Evolutionary conservation across 805 yeast species (phyloP), one percentile per base, ranked within the genome.

Genomic region (Schizosaccharomyces osmophilus): DNA sequence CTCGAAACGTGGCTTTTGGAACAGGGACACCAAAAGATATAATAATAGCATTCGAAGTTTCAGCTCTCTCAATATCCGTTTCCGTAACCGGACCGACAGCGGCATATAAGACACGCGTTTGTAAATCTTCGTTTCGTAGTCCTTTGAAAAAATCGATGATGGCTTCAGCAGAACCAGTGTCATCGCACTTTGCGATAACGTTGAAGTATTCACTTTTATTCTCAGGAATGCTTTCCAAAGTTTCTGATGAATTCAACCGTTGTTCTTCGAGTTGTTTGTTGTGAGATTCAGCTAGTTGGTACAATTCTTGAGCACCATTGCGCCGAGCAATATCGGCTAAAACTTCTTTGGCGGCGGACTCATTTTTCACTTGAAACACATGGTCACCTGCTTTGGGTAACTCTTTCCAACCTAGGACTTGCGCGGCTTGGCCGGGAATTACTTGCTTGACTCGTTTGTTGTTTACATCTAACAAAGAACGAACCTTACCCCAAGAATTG

Each of bases 91-190:
- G 69, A 4, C 97, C 97, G 5, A 89, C 95, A 31, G 83, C 88
- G 45, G 82, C 78, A 55, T 79, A 79, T 3, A 93, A 71, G 1
- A 90, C 81, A n/a, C 75, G 71, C 3, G 88, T 79, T 63, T 76
- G 74, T 5, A 90, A 90, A 68, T 86, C 94, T 1, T 84, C 85
- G 69, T 90, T 89, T 5, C 97, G 97, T n/a, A 93, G 72, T 13
- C 82, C 82, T 63, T 77, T 76, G 59, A 93, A 80, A 66, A 90
- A 82, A 69, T 89, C 96, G 48, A 75, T 78, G 42, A 93, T 85
- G 1, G 98, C 98, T 69, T 93, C 98, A 0, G 86, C 85, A 0
- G 97, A 89, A 0, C 98, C 98, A 66, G 83, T 82, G 1, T 90
- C 97, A 72, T 93, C 98, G 0, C 95, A 85, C 69, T 86, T 87